These are phyloP conservation scores for Magnusiomyces paraingens DNA, from an alignment of 1,139 yeast species.

Conservation along the genomic window DNA sequence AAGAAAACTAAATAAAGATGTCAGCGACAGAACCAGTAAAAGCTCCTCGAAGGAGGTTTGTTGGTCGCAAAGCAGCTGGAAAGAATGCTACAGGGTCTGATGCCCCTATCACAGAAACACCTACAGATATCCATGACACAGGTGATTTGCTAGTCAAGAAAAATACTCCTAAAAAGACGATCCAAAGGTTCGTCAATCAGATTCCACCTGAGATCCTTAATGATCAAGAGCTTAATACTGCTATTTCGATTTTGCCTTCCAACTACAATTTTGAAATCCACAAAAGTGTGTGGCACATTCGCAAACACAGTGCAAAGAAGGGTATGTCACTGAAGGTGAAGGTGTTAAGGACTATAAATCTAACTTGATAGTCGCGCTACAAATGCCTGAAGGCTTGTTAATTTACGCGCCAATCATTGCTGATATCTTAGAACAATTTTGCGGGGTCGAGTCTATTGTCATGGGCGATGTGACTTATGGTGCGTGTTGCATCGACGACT, in stretches of 20 bases:
- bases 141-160: too few relatives aligned
- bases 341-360: neutral
- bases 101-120: slow-evolving; percentile 3
- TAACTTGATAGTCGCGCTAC: slow-evolving; percentile 58
- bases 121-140: slow-evolving; percentile 7
- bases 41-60: slow-evolving; percentile 41
- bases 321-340: slow-evolving; percentile 5
- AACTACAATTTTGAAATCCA: slow-evolving; percentile 95
- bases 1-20: neutral
- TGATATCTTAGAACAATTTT: slow-evolving; percentile 88
- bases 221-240: slow-evolving; percentile 73
- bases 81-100: slow-evolving; percentile 6
- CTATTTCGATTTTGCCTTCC: slow-evolving; percentile 73
- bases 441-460: slow-evolving; percentile 77
- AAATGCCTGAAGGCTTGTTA: slow-evolving; percentile 94
- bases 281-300: slow-evolving; percentile 90
- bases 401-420: slow-evolving; percentile 81
- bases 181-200: slow-evolving; percentile 61
- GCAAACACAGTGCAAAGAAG: slow-evolving; percentile 60
- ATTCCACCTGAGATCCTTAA: slow-evolving; percentile 83
- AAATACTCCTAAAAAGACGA: too few relatives aligned
- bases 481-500: slow-evolving; percentile 97
- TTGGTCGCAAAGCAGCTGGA: slow-evolving; percentile 35
- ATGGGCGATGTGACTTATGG: slow-evolving; percentile 99
- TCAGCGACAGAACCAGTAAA: slow-evolving; percentile 17